Conservation (phyloP, 2,329 filamentous ascomycete species). For the Fusarium pseudograminearum region DNA sequence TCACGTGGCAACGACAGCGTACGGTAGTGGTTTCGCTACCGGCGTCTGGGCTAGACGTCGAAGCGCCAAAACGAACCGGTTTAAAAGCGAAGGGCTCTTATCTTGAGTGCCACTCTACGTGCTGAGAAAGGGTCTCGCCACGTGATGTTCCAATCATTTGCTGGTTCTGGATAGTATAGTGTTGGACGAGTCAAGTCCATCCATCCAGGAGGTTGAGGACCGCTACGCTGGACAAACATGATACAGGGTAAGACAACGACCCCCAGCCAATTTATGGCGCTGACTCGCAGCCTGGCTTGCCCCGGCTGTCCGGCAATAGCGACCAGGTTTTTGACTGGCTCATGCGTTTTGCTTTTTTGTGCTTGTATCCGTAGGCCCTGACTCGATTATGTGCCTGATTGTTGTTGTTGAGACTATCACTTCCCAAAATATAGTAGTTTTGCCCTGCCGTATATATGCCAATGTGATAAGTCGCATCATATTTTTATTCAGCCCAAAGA, state of each 20-base stretch:
- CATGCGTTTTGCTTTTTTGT: neutral
- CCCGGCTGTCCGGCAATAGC: neutral
- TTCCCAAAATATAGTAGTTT: neutral
- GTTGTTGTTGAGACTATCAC: neutral
- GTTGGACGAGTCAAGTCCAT: neutral
- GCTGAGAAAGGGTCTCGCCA: neutral
- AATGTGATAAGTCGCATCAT: neutral
- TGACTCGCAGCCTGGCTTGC: neutral
- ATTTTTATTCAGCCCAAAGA: neutral
- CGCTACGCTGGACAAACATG: neutral
- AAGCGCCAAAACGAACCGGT: neutral
- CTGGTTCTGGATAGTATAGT: neutral
- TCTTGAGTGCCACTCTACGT: neutral
- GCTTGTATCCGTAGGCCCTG: neutral
- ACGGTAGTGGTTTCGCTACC: neutral
- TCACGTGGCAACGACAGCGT: neutral
- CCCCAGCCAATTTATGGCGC: neutral
- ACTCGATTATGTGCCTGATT: neutral
- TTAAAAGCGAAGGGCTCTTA: neutral
- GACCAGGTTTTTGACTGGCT: neutral
- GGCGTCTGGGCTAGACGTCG: neutral
- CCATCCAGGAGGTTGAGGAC: neutral
- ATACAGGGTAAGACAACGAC: neutral
- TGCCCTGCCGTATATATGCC: too few species aligned
- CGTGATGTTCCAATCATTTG: neutral